A percentile compares a stretch with the other conserved stretches of the same genome.
phyloP scores from a whole-genome alignment of 306 rosid genomes.

The Pterocarpus santalinus region DNA sequence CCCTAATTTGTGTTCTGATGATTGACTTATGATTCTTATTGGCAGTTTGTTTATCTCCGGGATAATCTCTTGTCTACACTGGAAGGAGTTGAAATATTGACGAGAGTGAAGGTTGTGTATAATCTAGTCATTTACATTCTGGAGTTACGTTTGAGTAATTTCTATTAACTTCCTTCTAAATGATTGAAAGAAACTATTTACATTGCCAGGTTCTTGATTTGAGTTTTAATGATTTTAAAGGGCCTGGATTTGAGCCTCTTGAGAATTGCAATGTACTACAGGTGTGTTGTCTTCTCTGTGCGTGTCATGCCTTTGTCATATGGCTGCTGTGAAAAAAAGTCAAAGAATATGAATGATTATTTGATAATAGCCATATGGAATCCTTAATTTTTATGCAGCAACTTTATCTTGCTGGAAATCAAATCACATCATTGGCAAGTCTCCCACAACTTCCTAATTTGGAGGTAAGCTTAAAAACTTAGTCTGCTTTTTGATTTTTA shows the following conservation, averaged over 20 bases:
- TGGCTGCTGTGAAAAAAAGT: not conserved
- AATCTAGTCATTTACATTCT: not conserved
- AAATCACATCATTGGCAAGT: constrained; percentile 94
- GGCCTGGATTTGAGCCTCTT: constrained; percentile 99
- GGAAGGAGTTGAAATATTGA: constrained; percentile 94
- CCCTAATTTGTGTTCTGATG: constrained; percentile 26
- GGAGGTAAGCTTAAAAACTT: constrained; percentile 72
- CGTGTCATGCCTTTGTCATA: constrained; percentile 25
- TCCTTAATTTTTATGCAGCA: constrained; percentile 64
- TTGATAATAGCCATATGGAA: constrained; percentile 31
- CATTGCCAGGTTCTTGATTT: constrained; percentile 91
- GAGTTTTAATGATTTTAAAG: constrained; percentile 98
- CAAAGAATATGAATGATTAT: constrained; percentile 10
- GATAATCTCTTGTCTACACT: constrained; percentile 91
- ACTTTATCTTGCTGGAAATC: constrained; percentile 99
- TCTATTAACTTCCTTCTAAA: constrained; percentile 41
- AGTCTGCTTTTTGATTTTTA: constrained; percentile 20
- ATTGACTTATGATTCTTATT: constrained; percentile 48
- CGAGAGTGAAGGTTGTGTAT: constrained; percentile 85
- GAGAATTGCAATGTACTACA: constrained; percentile 91
- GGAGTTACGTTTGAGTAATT: constrained; percentile 37
- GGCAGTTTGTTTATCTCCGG: constrained; percentile 95
- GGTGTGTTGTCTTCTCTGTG: constrained; percentile 56
- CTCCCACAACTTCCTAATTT: constrained; percentile 96
- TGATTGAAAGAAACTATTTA: constrained; percentile 40